Percentiles rank a stretch among this genome's conserved stretches.
phyloP scores from a whole-genome alignment of 1,284 basidiomycete species.

The Puccinia coronata region DNA sequence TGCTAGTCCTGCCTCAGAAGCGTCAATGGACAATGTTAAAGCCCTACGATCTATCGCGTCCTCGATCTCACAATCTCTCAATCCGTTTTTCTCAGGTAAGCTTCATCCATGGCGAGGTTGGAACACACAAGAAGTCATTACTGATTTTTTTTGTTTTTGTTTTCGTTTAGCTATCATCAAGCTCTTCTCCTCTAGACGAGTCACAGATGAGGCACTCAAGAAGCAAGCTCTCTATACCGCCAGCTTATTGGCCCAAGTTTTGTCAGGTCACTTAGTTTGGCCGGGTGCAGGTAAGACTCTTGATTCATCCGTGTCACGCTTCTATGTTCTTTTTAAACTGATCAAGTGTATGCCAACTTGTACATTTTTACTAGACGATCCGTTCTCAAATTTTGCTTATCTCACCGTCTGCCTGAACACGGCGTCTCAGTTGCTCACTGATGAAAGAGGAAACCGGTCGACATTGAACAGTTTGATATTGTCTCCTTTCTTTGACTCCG shows the following conservation, averaged over 20 bases:
- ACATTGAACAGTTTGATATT: constrained; percentile 82
- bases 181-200: constrained; percentile 75
- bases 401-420: constrained; percentile 74
- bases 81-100: constrained; percentile 85
- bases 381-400: constrained; percentile 58
- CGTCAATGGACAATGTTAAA: constrained; percentile 66
- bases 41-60: constrained; percentile 78
- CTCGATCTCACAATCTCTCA: constrained; percentile 74
- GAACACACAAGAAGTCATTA: no score
- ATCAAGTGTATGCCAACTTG: constrained; percentile 58
- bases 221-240: constrained; percentile 74
- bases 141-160: constrained; percentile 16
- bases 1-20: constrained; percentile 31
- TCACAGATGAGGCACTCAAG: constrained; percentile 73
- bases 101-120: not conserved
- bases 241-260: constrained; percentile 69
- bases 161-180: constrained; percentile 78
- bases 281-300: constrained; percentile 63
- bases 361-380: constrained; percentile 49
- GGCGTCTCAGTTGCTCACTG: constrained; percentile 73
- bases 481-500: constrained; percentile 70
- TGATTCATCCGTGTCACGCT: constrained; percentile 24
- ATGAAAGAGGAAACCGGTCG: constrained; percentile 61
- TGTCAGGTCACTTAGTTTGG: constrained; percentile 72
- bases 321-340: constrained; percentile 39